Evolutionary conservation across 2,329 filamentous ascomycete species (phyloP).

Genomic region (Nigrospora sphaerica): DNA sequence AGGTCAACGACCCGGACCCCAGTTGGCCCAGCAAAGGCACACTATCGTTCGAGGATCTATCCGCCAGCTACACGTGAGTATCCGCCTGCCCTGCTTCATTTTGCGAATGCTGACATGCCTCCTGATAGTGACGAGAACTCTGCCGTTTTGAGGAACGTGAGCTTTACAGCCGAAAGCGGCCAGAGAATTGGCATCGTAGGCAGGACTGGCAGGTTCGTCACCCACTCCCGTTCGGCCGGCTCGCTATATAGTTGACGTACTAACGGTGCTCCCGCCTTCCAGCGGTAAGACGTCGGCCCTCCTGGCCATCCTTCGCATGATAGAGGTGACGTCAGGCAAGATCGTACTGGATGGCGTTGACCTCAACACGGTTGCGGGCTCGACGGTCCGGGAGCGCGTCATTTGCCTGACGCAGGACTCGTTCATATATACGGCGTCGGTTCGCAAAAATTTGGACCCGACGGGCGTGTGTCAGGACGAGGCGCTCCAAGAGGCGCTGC

Average conservation of each 20-base stretch:
- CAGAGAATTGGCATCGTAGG: conserved; percentile 6
- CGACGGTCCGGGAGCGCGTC: conserved; percentile 4
- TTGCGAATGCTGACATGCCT: not conserved
- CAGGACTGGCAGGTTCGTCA: conserved; percentile 6
- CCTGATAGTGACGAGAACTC: not conserved
- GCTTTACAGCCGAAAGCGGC: conserved; percentile 3
- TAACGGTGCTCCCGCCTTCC: not conserved
- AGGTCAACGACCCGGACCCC: not conserved
- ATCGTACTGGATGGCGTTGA: conserved; percentile 8
- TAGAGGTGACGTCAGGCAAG: conserved; percentile 3
- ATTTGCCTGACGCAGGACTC: conserved; percentile 8
- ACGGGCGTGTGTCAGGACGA: not conserved
- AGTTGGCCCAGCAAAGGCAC: conserved; percentile 4
- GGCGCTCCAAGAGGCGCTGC: conserved; percentile 1
- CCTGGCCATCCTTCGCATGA: conserved; percentile 6
- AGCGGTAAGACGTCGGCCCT: conserved; percentile 10
- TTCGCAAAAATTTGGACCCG: conserved; percentile 7
- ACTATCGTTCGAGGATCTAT: conserved; percentile 4
- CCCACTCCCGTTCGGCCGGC: not conserved
- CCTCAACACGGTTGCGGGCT: conserved; percentile 1
- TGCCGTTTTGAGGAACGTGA: conserved; percentile 4
- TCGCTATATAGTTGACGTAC: not conserved
- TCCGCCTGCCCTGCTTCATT: not conserved
- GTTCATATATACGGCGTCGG: conserved; percentile 5
- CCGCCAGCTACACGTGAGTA: conserved; percentile 4